Evolutionary conservation across 192 early-diverging fungal species (phyloP), one percentile per base, ranked within the genome.

Genomic region (Backusella parvicylindrica): DNA sequence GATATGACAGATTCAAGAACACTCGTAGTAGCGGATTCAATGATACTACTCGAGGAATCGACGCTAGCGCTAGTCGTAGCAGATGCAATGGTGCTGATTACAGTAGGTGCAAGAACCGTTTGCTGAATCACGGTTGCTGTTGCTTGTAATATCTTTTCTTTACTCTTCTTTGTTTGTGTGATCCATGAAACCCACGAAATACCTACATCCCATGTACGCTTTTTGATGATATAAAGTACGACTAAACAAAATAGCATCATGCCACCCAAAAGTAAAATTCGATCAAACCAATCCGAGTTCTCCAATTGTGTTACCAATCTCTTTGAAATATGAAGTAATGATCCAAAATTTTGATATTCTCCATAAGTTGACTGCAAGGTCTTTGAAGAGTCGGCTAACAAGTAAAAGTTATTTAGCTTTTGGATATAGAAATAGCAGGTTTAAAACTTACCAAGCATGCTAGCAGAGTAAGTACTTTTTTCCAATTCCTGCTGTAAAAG

Each of bases 401-500:
- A 16, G 26, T 2, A 38, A 11, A 60, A 23, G 16, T 6, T 13
- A n/a, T n/a, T n/a, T n/a, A n/a, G n/a, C n/a, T n/a, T n/a, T n/a
- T n/a, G n/a, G n/a, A n/a, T n/a, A n/a, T n/a, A n/a, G n/a, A n/a
- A n/a, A n/a, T n/a, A n/a, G n/a, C n/a, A n/a, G n/a, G n/a, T n/a
- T n/a, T n/a, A n/a, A 11, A 15, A 9, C 33, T 68, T 78, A 90
- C 90, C 88, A 21, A 92, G 76, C 11, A 87, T 56, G 66, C 81
- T 86, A 18, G 85, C 83, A 9, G 86, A 86, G 53, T 86, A 81
- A 7, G 84, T 68, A 49, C 88, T 91, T 43, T 86, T 85, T 81
- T 89, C 90, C 6, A 92, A 74, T 69, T 92, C 91, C 76, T 88
- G 83, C 21, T 86, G 83, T 88, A 93, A 90, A 49, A 93, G 79